Evolutionary conservation across 176 grass and related monocot genomes (phyloP), one percentile per base, ranked within the genome.

Genomic region (Stipa capillata): DNA sequence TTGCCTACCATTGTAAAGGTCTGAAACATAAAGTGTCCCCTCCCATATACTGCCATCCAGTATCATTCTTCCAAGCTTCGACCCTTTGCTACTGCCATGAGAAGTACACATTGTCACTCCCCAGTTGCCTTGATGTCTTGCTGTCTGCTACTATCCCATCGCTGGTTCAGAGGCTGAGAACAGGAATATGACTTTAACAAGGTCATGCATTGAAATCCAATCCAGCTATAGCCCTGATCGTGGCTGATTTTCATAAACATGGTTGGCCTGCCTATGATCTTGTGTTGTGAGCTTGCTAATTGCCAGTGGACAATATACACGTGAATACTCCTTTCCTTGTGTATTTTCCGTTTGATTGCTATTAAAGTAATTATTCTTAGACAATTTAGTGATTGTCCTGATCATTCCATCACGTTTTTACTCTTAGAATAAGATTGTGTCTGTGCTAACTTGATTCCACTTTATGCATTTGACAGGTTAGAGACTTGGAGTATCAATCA

Each of bases 1-100:
- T 81, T 80, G 12, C 48, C 48, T 39, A 69, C 13, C 1, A 31
- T 34, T 81, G 39, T 81, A 66, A 82, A 74, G 39, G 16, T 74
- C 11, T 80, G 45, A 35, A 53, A 53, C 44, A 77, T 69, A 33
- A 45, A 4, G 27, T 7, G 1, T 16, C 37, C 15, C 24, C 44
- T 62, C 12, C 75, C 16, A 44, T 14, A 56, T 59, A 28, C 73
- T 6, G 50, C 17, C 0, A 17, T 73, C 44, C 69, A 54, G 20
- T 56, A 56, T 41, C n/a, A 27, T 49, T 34, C 28, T 62, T 56
- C 17, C 16, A 44, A 35, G 28, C 14, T 49, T 51, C 2, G 2
- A 79, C 13, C 10, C 41, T 47, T 61, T 25, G 13, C 54, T 73
- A 62, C 61, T 51, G 31, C 32, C 42, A 82, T 73, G n/a, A 59